A percentile compares a stretch with the other conserved stretches of the same genome.
phyloP scores from a whole-genome alignment of 2,329 filamentous ascomycete genomes.

The Penicillium sp. region DNA sequence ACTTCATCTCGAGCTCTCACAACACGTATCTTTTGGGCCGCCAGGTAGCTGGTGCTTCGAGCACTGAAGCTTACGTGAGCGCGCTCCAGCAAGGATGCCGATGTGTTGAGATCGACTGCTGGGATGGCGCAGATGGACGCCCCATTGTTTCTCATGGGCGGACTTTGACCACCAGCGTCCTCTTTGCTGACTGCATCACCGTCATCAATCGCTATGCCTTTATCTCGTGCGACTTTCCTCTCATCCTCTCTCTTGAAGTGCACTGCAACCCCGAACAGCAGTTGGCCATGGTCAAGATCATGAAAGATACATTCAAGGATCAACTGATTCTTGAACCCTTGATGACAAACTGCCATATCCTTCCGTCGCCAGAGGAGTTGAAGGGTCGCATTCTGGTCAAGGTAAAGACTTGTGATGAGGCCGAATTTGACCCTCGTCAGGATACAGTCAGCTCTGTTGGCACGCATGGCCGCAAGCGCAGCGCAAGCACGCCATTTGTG shows the following conservation, averaged over 20 bases:
- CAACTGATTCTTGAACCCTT: slow-evolving; percentile 76
- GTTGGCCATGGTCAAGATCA: slow-evolving; percentile 82
- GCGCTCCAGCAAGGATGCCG: slow-evolving; percentile 86
- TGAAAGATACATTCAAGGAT: slow-evolving; percentile 80
- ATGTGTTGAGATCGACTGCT: slow-evolving; percentile 96
- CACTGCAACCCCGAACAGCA: slow-evolving; percentile 87
- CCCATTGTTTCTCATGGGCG: slow-evolving; percentile 90
- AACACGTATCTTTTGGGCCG: slow-evolving; percentile 95
- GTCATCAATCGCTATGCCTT: slow-evolving; percentile 97
- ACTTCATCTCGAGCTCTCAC: slow-evolving; percentile 97
- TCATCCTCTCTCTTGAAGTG: slow-evolving; percentile 94
- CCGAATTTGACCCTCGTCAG: slow-evolving; percentile 48
- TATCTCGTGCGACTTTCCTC: slow-evolving; percentile 77
- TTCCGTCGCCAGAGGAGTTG: slow-evolving; percentile 85
- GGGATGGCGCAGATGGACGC: slow-evolving; percentile 86
- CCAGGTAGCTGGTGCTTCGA: slow-evolving; percentile 86
- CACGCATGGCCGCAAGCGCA: slow-evolving; percentile 55
- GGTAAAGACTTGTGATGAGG: slow-evolving; percentile 76
- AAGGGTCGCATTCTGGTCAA: slow-evolving; percentile 87
- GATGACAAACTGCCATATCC: slow-evolving; percentile 64
- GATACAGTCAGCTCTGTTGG: slow-evolving; percentile 44
- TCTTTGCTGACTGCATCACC: slow-evolving; percentile 87
- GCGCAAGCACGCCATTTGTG: slow-evolving; percentile 75
- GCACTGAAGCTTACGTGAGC: slow-evolving; percentile 91
- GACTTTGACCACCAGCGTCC: slow-evolving; percentile 83